Percentiles rank a stretch among this genome's conserved stretches.
Conservation (phyloP, 495 filamentous ascomycete genomes). For the Podospora bellae-mahoneyi region DNA sequence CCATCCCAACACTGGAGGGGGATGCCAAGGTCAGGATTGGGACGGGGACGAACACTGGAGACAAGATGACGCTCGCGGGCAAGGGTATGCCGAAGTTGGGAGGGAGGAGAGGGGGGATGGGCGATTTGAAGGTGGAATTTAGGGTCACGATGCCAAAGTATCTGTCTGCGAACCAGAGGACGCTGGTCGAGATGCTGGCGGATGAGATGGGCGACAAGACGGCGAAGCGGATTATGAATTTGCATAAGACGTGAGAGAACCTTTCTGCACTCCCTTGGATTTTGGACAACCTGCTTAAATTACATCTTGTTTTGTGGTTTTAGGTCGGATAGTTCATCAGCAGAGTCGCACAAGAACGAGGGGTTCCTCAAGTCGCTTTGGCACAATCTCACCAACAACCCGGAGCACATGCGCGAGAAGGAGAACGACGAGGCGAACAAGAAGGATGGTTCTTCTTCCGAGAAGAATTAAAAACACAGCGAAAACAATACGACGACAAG, state of each 20-base stretch:
- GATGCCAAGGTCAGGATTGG: constrained; percentile 83
- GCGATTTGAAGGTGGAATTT: constrained; percentile 90
- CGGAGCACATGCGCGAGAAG: constrained; percentile 46
- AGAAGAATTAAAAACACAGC: constrained; percentile 31
- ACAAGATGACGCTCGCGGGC: constrained; percentile 78
- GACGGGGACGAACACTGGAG: constrained; percentile 88
- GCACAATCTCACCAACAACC: constrained; percentile 80
- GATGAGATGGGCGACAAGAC: constrained; percentile 90
- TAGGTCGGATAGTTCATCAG: constrained; percentile 1
- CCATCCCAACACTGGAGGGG: constrained; percentile 83
- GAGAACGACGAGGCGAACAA: constrained; percentile 34
- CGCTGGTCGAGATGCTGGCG: constrained; percentile 88
- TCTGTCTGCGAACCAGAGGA: constrained; percentile 81
- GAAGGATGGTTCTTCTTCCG: constrained; percentile 21
- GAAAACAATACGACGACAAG: neutral
- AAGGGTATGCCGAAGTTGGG: constrained; percentile 87
- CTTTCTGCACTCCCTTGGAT: neutral
- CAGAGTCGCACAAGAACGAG: constrained; percentile 63
- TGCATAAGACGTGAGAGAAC: constrained; percentile 32
- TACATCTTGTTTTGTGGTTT: constrained; percentile 5
- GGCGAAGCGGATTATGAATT: constrained; percentile 84
- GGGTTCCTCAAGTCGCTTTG: constrained; percentile 86
- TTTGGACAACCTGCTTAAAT: constrained; percentile 1
- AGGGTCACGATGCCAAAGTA: constrained; percentile 94
- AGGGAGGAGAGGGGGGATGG: constrained; percentile 51